Percentiles rank a stretch among this genome's conserved stretches.
Conservation (phyloP, 1,284 basidiomycete species). For the Boletellus deceptivus region DNA sequence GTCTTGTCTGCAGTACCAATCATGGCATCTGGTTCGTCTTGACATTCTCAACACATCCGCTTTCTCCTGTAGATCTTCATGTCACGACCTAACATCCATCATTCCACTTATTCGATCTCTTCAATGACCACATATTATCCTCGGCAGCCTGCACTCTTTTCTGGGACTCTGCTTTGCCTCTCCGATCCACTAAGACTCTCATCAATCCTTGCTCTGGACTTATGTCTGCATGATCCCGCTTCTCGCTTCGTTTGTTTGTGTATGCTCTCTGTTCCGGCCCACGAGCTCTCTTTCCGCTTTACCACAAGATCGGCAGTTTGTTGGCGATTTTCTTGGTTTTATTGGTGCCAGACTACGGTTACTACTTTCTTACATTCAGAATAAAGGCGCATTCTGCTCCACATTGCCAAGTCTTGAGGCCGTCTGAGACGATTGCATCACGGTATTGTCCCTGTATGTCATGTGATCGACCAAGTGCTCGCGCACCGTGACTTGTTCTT, state of each 20-base stretch:
- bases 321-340: slow-evolving; percentile 29
- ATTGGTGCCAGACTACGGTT: slow-evolving; percentile 18
- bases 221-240: slow-evolving; percentile 24
- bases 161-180: slow-evolving; percentile 26
- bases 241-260: slow-evolving; percentile 14
- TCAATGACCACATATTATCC: slow-evolving; percentile 17
- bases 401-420: neutral
- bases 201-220: slow-evolving; percentile 30
- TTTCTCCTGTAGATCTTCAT: slow-evolving; percentile 23
- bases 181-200: slow-evolving; percentile 9
- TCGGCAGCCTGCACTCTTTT: slow-evolving; percentile 25
- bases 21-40: slow-evolving; percentile 1
- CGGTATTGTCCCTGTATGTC: slow-evolving; percentile 8
- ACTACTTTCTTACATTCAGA: slow-evolving; percentile 21
- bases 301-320: slow-evolving; percentile 7
- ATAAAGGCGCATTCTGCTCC: slow-evolving; percentile 26
- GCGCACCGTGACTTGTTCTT: neutral
- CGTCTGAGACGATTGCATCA: too few relatives aligned
- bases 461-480: slow-evolving; percentile 21
- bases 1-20: neutral
- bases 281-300: slow-evolving; percentile 11
- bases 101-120: slow-evolving; percentile 17
- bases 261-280: slow-evolving; percentile 12
- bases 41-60: slow-evolving; percentile 1
- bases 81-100: slow-evolving; percentile 20